Base-by-base conservation (phyloP, 805 yeast species). In the Metschnikowia noctiluminum region DNA sequence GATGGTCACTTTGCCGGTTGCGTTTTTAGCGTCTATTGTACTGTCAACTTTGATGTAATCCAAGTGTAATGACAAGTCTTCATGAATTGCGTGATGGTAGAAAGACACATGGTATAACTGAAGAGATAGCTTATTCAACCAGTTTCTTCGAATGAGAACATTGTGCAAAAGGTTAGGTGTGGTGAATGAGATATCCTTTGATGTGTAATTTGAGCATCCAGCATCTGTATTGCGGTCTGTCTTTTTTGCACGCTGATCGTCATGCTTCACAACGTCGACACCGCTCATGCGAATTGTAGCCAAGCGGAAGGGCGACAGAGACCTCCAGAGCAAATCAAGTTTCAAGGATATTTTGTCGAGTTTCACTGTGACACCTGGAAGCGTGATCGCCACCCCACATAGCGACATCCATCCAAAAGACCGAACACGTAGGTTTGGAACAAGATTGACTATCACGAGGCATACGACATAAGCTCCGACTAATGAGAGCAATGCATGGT, bases 401-500 rank as follows among this genome's bases (percentile, higher is more conserved):
- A 57, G 31, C 11, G 56, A 40, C 36, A 52, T n/a, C 60, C 60
- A 57, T n/a, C 60, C 50, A 12, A 57, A 36, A 30, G 52, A 42
- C 38, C 41, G 49, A 14, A 57, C 57, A 14, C 47, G 41, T 26
- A 57, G 32, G 14, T 35, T 52, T 9, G 60, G 60, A 3, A 57
- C 38, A 34, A 31, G 34, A 15, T 57, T 57, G 11, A 55, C 27
- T 10, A 41, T 14, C 13, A 55, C 31, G n/a, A 55, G 53, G 13
- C 39, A 27, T 9, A 28, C 39, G 8, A 46, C n/a, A 35, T 52
- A 52, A 3, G 26, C 38, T 11, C 40, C 50, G 10, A 41, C 39
- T 2, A 49, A 12, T 9, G 27, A 11, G 2, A 42, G n/a, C 15
- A 45, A 16, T 11, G 26, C 6, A 9, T 35, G 26, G n/a, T 34